Evolutionary conservation across 148 eudicot genomes (phyloP).

Genomic region (Polygonum maritimum): DNA sequence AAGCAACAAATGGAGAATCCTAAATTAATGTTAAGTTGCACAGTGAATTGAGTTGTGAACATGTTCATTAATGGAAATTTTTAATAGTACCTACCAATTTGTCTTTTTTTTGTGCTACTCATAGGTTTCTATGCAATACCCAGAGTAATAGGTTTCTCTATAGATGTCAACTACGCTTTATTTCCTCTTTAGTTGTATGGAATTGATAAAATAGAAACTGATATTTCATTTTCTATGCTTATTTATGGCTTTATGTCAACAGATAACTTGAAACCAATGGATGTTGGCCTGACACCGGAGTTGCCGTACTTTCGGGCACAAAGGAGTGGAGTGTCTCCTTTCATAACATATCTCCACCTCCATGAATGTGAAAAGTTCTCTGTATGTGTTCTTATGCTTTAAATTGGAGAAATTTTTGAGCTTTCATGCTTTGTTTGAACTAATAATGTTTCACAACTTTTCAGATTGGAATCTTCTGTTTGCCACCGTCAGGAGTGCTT

Average conservation of each 20-base stretch:
- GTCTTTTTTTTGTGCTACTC: not conserved
- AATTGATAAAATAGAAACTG: not conserved
- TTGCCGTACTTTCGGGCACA: constrained; percentile 50
- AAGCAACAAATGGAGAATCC: not conserved
- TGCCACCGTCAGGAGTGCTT: constrained; percentile 70
- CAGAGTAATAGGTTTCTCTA: not conserved
- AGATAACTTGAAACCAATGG: constrained; percentile 56
- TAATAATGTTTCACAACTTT: not conserved
- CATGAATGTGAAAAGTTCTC: constrained; percentile 67
- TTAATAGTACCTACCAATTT: not conserved
- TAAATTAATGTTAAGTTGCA: not conserved
- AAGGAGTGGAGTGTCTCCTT: constrained; percentile 22
- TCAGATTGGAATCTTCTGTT: constrained; percentile 85
- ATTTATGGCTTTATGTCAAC: constrained; percentile 10
- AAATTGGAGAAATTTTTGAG: not conserved
- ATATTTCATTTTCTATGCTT: constrained; percentile 1
- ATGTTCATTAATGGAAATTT: constrained; percentile 4
- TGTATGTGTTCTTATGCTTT: constrained; percentile 26
- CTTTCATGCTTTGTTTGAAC: not conserved
- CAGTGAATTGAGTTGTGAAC: not conserved
- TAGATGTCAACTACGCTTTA: not conserved
- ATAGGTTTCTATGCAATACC: not conserved
- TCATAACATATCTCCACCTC: constrained; percentile 58
- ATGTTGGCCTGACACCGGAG: constrained; percentile 50
- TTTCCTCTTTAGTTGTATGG: not conserved